Percentiles rank a stretch among this genome's conserved stretches.
phyloP scores from a whole-genome alignment of 371 early-diverging fungal species.

The Mucor lusitanicus region DNA sequence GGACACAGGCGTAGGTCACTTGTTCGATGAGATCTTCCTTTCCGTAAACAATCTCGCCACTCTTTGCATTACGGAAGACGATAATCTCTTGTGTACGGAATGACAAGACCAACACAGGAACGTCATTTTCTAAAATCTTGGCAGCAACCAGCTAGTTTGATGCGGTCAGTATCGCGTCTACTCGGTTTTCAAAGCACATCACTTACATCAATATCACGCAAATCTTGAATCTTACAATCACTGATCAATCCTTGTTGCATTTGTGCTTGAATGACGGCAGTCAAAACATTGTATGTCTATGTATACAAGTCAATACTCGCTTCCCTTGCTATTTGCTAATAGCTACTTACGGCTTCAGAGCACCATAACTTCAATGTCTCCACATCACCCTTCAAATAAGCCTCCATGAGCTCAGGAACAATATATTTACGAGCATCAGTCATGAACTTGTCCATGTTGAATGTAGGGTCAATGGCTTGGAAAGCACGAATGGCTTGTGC shows the following conservation, averaged over 20 bases:
- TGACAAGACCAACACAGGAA: conserved; percentile 86
- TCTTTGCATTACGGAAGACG: conserved; percentile 85
- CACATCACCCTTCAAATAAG: conserved; percentile 85
- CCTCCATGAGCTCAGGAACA: conserved; percentile 96
- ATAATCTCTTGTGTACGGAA: conserved; percentile 95
- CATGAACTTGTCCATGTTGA: conserved; percentile 86
- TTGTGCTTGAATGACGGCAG: conserved; percentile 86
- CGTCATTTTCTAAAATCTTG: conserved; percentile 89
- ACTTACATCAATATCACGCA: conserved; percentile 84
- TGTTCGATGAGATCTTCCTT: conserved; percentile 90
- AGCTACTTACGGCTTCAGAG: conserved; percentile 76
- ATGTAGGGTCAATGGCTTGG: conserved; percentile 84
- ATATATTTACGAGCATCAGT: conserved; percentile 89
- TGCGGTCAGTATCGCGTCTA: neutral
- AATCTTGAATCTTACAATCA: conserved; percentile 93
- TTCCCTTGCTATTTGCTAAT: neutral
- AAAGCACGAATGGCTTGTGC: conserved; percentile 87
- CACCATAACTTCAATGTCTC: conserved; percentile 89
- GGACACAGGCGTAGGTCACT: conserved; percentile 83
- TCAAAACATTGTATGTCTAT: conserved; percentile 86
- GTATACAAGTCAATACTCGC: neutral
- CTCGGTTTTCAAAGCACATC: neutral
- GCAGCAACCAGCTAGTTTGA: conserved; percentile 65
- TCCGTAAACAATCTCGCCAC: conserved; percentile 85
- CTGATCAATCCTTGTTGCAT: conserved; percentile 84